Base-by-base conservation (phyloP, 768 basidiomycete genomes). In the Kwoniella bestiolae region DNA sequence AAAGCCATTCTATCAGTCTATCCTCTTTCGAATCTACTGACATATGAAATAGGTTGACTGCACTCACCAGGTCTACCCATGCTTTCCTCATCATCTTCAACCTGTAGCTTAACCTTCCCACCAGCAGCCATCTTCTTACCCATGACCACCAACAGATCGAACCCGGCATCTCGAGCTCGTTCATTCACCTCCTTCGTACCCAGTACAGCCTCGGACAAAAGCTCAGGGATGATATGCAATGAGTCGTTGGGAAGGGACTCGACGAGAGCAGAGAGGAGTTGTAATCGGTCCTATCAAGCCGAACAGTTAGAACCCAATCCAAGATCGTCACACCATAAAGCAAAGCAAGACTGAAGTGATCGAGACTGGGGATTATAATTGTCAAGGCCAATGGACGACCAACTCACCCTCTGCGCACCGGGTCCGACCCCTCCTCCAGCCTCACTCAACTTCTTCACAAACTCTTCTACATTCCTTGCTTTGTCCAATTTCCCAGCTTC, bases 141-240 rank as follows among this genome's bases (percentile, higher is more conserved):
- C 93, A 99, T 95, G 6, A 87, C 86, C 11, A 98, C 86, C 55
- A 98, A 85, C 49, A 96, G 82, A 12, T 94, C 92, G 78, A 95
- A 99, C 1, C 94, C 94, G 4, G 90, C 92, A 56, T 85, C 85
- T 52, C 96, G 86, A 0, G 94, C 89, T 75, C 91, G 93, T 79
- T 94, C 93, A 34, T 95, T 95, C 3, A 94, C 91, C 78, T 99
- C 95, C 79, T 99, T 99, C 12, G 94, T 97, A 1, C 91, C 93
- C 28, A 99, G 83, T 8, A 98, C 91, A 14, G 91, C 91, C 82
- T 99, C 96, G 3, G 95, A 92, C 50, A 98, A 89, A 25, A 98
- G 83, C 1, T 89, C 88, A 1, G 93, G 91, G 53, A 99, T 88
- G 53, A 95, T 82, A 71, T 96, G 91, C 70, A 98, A 82, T 21